These are phyloP conservation scores for Colletotrichum musae DNA, from an alignment of 2,329 filamentous ascomycete genomes.

Conservation along the genomic window DNA sequence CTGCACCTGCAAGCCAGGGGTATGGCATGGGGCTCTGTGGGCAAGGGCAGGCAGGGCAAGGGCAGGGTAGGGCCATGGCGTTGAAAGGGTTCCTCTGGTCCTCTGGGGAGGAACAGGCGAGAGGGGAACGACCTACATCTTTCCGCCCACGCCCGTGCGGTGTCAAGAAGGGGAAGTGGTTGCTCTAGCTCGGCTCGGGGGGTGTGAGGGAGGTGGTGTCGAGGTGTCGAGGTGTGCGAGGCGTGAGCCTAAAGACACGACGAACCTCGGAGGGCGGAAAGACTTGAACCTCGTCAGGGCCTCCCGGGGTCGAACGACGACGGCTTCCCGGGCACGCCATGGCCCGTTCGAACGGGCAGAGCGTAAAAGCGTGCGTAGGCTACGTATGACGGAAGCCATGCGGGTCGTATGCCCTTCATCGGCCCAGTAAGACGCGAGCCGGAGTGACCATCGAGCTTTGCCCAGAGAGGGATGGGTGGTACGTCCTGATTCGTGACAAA, in stretches of 20 bases:
- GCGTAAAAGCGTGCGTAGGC: no score
- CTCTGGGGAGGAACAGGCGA: not conserved
- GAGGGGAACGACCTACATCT: no score
- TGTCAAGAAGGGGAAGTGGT: constrained; percentile 32
- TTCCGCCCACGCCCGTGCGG: constrained; percentile 37
- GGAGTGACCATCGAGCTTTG: not conserved
- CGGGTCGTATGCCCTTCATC: constrained; percentile 26
- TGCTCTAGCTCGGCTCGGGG: constrained; percentile 23
- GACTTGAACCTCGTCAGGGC: constrained; percentile 29
- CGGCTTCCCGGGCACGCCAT: constrained; percentile 26
- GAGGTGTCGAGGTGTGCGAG: constrained; percentile 22
- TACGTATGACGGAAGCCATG: constrained; percentile 35
- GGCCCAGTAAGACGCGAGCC: constrained; percentile 34
- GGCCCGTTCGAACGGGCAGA: constrained; percentile 23
- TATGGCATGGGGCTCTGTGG: constrained; percentile 42
- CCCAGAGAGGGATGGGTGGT: constrained; percentile 12
- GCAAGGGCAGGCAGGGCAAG: constrained; percentile 18
- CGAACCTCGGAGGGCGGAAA: constrained; percentile 5
- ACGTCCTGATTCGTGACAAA: constrained; percentile 32
- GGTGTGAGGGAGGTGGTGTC: constrained; percentile 19
- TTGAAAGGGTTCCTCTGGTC: constrained; percentile 20
- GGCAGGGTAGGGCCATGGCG: constrained; percentile 16
- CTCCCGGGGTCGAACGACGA: constrained; percentile 30
- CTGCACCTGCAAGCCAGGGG: constrained; percentile 38
- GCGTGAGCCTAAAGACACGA: constrained; percentile 28